Percentiles rank a stretch among this genome's conserved stretches.
Evolutionary conservation across 2,329 filamentous ascomycete species (phyloP).

Genomic region (Epichloe sp.): DNA sequence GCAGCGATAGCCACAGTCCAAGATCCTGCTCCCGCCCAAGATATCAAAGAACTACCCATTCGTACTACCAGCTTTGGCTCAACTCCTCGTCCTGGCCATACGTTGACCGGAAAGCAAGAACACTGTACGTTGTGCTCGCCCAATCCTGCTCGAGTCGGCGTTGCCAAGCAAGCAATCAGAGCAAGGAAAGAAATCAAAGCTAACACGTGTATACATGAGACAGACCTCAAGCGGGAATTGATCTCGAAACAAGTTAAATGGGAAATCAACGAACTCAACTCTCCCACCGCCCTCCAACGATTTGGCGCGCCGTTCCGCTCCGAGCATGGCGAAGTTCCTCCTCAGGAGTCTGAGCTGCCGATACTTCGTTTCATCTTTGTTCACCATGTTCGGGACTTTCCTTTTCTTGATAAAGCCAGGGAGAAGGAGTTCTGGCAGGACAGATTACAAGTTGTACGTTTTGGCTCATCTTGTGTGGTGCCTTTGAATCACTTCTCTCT

Average conservation of each 20-base stretch:
- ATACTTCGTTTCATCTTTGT: conserved; percentile 95
- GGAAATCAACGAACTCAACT: conserved; percentile 88
- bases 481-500: not conserved
- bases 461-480: not conserved
- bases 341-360: conserved; percentile 85
- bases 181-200: conserved; percentile 1
- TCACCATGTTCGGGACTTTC: conserved; percentile 93
- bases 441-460: conserved; percentile 78
- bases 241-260: conserved; percentile 77
- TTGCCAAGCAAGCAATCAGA: not conserved
- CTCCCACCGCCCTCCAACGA: conserved; percentile 82
- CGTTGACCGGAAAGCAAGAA: conserved; percentile 89
- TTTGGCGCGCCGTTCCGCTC: conserved; percentile 95
- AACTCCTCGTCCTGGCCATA: conserved; percentile 29
- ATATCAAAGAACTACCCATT: conserved; percentile 16
- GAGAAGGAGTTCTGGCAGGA: conserved; percentile 99
- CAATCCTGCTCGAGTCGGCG: not conserved
- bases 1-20: not conserved
- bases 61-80: conserved; percentile 16
- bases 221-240: conserved; percentile 92
- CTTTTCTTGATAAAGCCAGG: conserved; percentile 87
- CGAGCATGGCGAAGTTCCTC: conserved; percentile 81
- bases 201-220: conserved; percentile 9
- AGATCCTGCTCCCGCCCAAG: conserved; percentile 5
- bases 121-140: conserved; percentile 53